These are phyloP conservation scores for Phytophthora citrophthora DNA, from an alignment of 352 stramenopile genomes.

Conservation along the genomic window DNA sequence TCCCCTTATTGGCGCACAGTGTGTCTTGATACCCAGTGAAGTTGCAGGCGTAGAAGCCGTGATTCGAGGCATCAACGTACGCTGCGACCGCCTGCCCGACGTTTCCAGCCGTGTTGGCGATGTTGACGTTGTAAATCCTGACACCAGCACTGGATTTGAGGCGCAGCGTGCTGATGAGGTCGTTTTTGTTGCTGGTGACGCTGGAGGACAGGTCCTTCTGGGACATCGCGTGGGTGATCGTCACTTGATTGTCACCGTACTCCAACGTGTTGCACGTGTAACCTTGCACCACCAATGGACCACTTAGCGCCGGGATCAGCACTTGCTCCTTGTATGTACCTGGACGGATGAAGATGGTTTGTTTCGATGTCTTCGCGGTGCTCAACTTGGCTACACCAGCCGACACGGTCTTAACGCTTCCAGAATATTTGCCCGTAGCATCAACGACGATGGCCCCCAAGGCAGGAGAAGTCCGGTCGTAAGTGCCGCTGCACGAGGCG, in stretches of 20 bases:
- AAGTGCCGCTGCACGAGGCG: background rate
- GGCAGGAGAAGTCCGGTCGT: background rate
- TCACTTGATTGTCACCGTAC: background rate
- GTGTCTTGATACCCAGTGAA: conserved; percentile 19
- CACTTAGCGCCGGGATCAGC: background rate
- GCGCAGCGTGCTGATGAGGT: background rate
- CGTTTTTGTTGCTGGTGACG: background rate
- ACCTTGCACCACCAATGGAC: background rate
- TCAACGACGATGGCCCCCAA: background rate
- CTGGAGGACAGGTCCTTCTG: background rate
- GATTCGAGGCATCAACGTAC: conserved; percentile 11
- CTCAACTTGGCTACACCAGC: background rate
- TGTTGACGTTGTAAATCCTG: conserved; percentile 21
- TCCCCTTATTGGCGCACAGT: conserved; percentile 12
- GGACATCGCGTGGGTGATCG: background rate
- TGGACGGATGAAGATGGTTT: background rate
- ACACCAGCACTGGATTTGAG: background rate
- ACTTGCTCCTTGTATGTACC: background rate
- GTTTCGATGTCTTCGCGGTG: background rate
- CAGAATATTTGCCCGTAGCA: background rate
- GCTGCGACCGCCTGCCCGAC: conserved; percentile 15
- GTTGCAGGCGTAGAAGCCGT: conserved; percentile 25
- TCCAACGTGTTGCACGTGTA: background rate
- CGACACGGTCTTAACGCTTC: background rate
- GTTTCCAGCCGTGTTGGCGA: conserved; percentile 19